Evolutionary conservation across 2,329 filamentous ascomycete species (phyloP).

Genomic region (Xylariaceae sp.): DNA sequence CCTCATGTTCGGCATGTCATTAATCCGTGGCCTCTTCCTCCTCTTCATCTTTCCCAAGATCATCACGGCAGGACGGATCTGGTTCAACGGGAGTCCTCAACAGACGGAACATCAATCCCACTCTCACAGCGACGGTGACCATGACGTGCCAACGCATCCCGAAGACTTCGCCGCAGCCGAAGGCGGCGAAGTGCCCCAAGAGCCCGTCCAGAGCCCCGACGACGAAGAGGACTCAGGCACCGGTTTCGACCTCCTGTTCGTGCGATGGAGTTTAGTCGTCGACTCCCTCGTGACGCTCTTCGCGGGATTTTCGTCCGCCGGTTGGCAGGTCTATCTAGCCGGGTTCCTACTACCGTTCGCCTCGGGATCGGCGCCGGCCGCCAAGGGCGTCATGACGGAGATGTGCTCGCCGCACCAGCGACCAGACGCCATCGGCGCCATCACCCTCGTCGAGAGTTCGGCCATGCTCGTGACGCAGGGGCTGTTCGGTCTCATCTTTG

Average conservation of each 20-base stretch:
- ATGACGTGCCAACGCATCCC: constrained; percentile 32
- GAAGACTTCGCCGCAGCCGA: constrained; percentile 35
- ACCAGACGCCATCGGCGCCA: constrained; percentile 70
- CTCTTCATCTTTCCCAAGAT: constrained; percentile 61
- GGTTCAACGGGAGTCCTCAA: constrained; percentile 39
- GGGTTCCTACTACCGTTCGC: constrained; percentile 71
- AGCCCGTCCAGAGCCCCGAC: constrained; percentile 34
- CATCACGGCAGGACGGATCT: constrained; percentile 54
- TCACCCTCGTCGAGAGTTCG: constrained; percentile 74
- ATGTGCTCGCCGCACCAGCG: constrained; percentile 69
- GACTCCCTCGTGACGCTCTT: constrained; percentile 70
- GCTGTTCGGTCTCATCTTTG: constrained; percentile 72
- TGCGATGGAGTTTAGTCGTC: constrained; percentile 68
- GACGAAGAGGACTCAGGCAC: constrained; percentile 41
- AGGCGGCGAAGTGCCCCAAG: constrained; percentile 37
- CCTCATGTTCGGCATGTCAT: constrained; percentile 62
- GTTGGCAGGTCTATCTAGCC: constrained; percentile 73
- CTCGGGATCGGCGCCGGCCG: constrained; percentile 71
- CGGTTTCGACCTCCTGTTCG: constrained; percentile 70
- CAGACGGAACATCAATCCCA: background rate
- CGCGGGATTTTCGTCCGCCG: constrained; percentile 65
- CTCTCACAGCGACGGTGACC: too few relatives aligned
- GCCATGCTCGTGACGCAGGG: constrained; percentile 68
- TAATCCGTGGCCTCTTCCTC: constrained; percentile 61
- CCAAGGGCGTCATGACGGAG: constrained; percentile 75